Base-by-base conservation (phyloP, 2,329 filamentous ascomycete species). In the Fusarium oxysporum region DNA sequence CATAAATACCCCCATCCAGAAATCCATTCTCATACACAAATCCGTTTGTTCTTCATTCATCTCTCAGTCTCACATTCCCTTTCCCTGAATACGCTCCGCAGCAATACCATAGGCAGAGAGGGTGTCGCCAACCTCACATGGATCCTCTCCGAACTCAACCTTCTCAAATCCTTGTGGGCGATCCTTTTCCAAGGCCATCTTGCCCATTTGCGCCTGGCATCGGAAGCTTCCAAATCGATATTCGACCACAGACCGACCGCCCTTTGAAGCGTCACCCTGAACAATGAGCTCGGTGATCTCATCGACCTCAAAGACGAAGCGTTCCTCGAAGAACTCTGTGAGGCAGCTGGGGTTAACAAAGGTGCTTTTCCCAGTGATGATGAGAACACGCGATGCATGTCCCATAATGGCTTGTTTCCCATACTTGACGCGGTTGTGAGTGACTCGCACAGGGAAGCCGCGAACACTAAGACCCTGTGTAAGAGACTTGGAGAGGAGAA, bases 191-290 rank as follows among this genome's bases (percentile, higher is more conserved):
- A 84, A 73, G 0, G 82, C 77, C 77, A 82, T 82, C 76, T 83
- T 82, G 3, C 84, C 87, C 57, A 85, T 83, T 79, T 88, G 84
- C 0, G 87, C 82, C 82, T 90, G 88, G 78, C 85, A 87, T 2
- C 87, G 84, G 65, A 84, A 90, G 62, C 86, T 88, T 1, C 86
- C 86, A 71, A 90, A 90, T 16, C 84, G 82, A 71, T 85, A 87
- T 80, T 89, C 87, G 19, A 87, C 69, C 5, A 85, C 81, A 0
- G 75, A 75, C 28, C 80, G 78, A 2, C 72, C 72, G 1, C 73
- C 62, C 30, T 55, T 68, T n/a, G 62, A n/a, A 10, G 40, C 21
- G 3, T 70, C 68, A 0, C 67, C 78, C 32, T 70, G 63, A 40
- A 78, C 73, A 25, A 84, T 77, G 23, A 78, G 59, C 6, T 62